These are phyloP conservation scores for Hyphopichia burtonii DNA, from an alignment of 1,139 yeast species.

Conservation along the genomic window DNA sequence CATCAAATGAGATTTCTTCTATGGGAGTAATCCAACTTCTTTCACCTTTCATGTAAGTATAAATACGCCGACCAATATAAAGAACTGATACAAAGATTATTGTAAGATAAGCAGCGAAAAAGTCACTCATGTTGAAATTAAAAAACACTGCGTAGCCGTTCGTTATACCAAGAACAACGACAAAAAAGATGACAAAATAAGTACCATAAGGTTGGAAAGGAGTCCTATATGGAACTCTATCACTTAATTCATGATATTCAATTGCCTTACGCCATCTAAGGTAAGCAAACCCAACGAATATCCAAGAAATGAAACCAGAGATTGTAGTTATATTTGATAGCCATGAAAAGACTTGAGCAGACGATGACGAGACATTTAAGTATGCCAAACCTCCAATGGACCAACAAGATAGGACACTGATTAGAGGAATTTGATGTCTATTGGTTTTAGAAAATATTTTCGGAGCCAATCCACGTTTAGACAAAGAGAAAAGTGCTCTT, in stretches of 20 bases:
- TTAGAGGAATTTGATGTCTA: conserved; percentile 57
- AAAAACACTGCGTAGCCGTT: conserved; percentile 56
- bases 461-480: conserved; percentile 65
- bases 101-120: conserved; percentile 62
- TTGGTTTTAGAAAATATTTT: conserved; percentile 51
- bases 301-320: conserved; percentile 46
- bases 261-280: conserved; percentile 45
- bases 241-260: conserved; percentile 28
- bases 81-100: conserved; percentile 52
- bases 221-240: conserved; percentile 39
- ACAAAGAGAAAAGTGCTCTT: conserved; percentile 55
- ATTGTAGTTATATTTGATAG: conserved; percentile 41
- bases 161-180: conserved; percentile 41
- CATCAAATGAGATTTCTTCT: conserved; percentile 45
- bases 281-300: conserved; percentile 24
- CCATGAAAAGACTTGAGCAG: conserved; percentile 38
- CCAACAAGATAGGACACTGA: conserved; percentile 41
- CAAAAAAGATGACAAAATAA: conserved; percentile 40
- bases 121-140: conserved; percentile 44
- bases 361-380: conserved; percentile 34
- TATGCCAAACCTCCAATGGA: conserved; percentile 41
- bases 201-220: conserved; percentile 46
- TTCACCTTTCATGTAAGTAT: conserved; percentile 27
- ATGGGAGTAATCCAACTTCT: conserved; percentile 35
- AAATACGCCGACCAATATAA: conserved; percentile 43